Conservation (phyloP, 805 yeast species). For the Schwanniomyces occidentalis region DNA sequence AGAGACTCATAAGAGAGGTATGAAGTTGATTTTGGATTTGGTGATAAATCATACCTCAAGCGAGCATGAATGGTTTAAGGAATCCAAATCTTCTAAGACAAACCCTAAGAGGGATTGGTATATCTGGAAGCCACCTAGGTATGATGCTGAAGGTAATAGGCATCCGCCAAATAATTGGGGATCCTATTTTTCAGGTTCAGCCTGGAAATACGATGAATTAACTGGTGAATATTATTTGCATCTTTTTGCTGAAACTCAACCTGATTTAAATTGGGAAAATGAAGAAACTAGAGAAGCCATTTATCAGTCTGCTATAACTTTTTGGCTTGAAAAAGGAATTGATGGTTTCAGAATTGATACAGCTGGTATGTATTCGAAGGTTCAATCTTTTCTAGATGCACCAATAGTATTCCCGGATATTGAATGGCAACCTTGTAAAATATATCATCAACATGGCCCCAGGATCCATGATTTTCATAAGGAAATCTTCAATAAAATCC, state of each 20-base stretch:
- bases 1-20: constrained; percentile 48
- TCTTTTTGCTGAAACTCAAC: constrained; percentile 54
- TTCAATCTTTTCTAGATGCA: constrained; percentile 46
- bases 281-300: constrained; percentile 36
- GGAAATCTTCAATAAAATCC: constrained; percentile 46
- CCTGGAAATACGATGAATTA: constrained; percentile 56
- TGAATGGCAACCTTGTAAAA: constrained; percentile 40
- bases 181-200: constrained; percentile 52
- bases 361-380: constrained; percentile 54
- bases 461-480: constrained; percentile 58
- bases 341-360: constrained; percentile 63
- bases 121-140: constrained; percentile 54
- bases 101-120: constrained; percentile 64
- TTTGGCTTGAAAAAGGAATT: constrained; percentile 57
- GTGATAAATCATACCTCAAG: constrained; percentile 60
- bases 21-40: constrained; percentile 54
- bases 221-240: constrained; percentile 59
- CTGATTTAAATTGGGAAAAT: constrained; percentile 65
- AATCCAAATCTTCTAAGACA: constrained; percentile 49
- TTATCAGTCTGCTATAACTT: constrained; percentile 48
- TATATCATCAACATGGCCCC: constrained; percentile 47
- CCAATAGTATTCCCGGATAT: constrained; percentile 44
- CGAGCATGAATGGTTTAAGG: constrained; percentile 60
- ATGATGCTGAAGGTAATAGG: constrained; percentile 49
- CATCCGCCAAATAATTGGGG: constrained; percentile 61